Base-by-base conservation (phyloP, 2,329 filamentous ascomycete species). In the Microdochium bolleyi region DNA sequence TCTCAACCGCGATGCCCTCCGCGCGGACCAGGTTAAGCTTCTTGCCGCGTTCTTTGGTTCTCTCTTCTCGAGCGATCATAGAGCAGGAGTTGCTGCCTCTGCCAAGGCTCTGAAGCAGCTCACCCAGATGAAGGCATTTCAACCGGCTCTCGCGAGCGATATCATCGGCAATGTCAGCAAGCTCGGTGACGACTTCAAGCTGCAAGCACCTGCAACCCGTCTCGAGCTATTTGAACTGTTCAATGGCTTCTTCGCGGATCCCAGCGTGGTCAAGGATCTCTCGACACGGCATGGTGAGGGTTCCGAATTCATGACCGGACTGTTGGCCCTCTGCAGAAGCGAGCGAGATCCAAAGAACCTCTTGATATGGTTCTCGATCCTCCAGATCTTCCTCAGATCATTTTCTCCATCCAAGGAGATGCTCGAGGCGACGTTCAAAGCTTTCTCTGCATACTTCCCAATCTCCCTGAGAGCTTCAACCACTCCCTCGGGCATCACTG, bases 381-480 rank as follows among this genome's bases (percentile, higher is more conserved):
- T 82, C 22, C 64, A 66, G 51, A 60, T 62, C 2, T 73, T 82
- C 27, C 62, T 81, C 9, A 62, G 68, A 2, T 67, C 71, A 14
- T 81, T 76, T 51, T 66, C 69, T 0, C 68, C 73, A 1, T 72
- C 77, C 0, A 56, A 70, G 3, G 74, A 77, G 9, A 66, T 79
- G 2, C 67, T 73, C 9, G 72, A 74, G 30, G 73, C 77, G 52
- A 69, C 79, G 2, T 83, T 82, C 62, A 74, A 73, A 52, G 66
- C 73, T 1, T 82, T 81, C 63, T 82, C 81, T 14, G 76, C 76
- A 27, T 84, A 83, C 61, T 84, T 82, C 56, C 80, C 80, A 16
- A 83, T 84, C 52, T 80, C 79, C 0, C 65, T 84, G 46, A 72
- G 79, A 25, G 72, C 73, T 52, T 74, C 79, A 0, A 73, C 76